These are phyloP conservation scores for Hippophae gyantsensis DNA, from an alignment of 306 rosid species.

Conservation along the genomic window DNA sequence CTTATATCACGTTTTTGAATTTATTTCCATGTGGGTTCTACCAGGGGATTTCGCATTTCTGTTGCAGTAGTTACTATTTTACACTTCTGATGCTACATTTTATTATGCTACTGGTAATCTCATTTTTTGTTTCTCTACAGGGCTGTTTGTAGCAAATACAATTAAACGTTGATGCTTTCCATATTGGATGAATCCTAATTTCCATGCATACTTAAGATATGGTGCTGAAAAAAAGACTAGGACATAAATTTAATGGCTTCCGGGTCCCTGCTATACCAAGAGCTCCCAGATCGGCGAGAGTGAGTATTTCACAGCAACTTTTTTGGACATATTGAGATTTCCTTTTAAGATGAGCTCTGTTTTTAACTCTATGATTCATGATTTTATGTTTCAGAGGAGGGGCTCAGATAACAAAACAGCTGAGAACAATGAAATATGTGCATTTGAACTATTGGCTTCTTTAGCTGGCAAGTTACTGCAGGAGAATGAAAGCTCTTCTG, in stretches of 20 bases:
- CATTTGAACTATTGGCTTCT: conserved; percentile 78
- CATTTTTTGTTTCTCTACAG: neutral
- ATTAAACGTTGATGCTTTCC: conserved; percentile 22
- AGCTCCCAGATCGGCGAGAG: conserved; percentile 81
- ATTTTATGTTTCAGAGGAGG: conserved; percentile 50
- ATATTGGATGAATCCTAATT: conserved; percentile 34
- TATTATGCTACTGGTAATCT: neutral
- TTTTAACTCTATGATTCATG: conserved; percentile 20
- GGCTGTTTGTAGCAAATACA: conserved; percentile 33
- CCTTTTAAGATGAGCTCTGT: conserved; percentile 15
- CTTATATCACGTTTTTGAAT: neutral
- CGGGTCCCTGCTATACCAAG: conserved; percentile 57
- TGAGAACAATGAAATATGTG: conserved; percentile 47
- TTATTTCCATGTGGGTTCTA: too few relatives aligned
- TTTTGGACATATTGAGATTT: conserved; percentile 7
- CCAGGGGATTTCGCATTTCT: too few relatives aligned
- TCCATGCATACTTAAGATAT: conserved; percentile 51
- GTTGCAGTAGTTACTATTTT: too few relatives aligned
- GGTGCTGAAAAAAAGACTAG: conserved; percentile 72
- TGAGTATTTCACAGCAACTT: conserved; percentile 26
- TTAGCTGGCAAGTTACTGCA: conserved; percentile 81
- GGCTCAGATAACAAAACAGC: conserved; percentile 36
- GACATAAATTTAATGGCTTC: conserved; percentile 56
- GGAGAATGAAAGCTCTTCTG: conserved; percentile 70
- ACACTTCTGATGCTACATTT: too few relatives aligned